phyloP scores from a whole-genome alignment of 225 moss, liverwort and hornwort genomes.

The Takakia lepidozioides region DNA sequence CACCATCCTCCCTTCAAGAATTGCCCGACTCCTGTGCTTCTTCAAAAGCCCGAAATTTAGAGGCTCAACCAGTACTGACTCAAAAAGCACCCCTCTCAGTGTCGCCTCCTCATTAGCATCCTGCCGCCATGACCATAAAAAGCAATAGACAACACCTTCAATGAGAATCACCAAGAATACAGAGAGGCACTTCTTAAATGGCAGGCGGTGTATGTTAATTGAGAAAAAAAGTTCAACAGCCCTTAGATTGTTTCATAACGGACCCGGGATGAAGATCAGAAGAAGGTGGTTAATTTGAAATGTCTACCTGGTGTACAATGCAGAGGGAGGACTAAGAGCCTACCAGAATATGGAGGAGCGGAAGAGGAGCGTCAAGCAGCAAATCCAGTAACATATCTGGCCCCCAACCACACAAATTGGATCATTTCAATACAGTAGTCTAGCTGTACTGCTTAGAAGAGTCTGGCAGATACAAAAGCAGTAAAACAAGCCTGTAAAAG shows the following conservation, averaged over 20 bases:
- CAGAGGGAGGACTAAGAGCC: not conserved
- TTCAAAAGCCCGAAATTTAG: conserved; percentile 11
- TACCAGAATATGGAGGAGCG: conserved; percentile 15
- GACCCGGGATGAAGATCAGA: no score
- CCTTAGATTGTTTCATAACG: no score
- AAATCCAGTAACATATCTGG: conserved; percentile 22
- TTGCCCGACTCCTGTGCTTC: conserved; percentile 5
- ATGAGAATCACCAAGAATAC: not conserved
- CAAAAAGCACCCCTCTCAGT: conserved; percentile 25
- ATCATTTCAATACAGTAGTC: no score
- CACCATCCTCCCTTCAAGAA: conserved; percentile 13
- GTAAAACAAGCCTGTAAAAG: no score
- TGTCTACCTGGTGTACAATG: no score
- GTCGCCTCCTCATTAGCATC: conserved; percentile 22
- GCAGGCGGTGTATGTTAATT: no score
- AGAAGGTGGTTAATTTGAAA: no score
- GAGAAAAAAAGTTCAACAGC: no score
- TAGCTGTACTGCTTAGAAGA: no score
- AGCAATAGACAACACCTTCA: not conserved
- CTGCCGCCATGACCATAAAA: not conserved
- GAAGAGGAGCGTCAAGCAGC: conserved; percentile 24
- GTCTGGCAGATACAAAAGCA: no score
- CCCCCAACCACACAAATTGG: not conserved
- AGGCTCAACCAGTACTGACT: conserved; percentile 25
- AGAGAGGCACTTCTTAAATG: not conserved